Evolutionary conservation across 2,329 filamentous ascomycete genomes (phyloP), one percentile per base, ranked within the genome.

Genomic region (Clarireedia monteithiana): DNA sequence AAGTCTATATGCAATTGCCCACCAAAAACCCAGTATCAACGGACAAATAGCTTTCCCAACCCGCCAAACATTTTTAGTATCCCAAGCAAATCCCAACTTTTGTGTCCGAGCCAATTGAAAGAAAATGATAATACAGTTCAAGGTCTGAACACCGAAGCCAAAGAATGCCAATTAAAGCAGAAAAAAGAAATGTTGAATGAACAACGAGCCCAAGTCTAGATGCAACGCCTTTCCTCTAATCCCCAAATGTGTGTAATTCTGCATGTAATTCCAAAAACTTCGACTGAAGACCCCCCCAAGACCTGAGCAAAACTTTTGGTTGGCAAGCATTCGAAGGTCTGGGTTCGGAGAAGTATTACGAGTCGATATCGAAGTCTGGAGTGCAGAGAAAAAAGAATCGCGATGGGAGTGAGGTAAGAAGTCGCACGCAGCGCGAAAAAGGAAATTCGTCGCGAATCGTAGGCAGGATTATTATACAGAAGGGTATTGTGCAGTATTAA

Each of bases 221-320:
- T 66, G 60, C 53, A 65, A 64, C 61, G 61, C 62, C 63, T 45
- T 53, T 20, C 50, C 56, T 53, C 50, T 38, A 55, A 46, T 40
- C 44, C 49, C 54, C 26, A 48, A 39, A 42, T 47, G 42, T 57
- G 24, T 27, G 47, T 50, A 3, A 42, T 30, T 54, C 45, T 54
- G 52, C 45, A 30, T 50, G 38, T 27, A 50, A 45, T 45, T 50
- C 53, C 47, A 36, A 50, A 55, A 50, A 50, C 27, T 47, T 47
- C 53, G 50, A 47, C 20, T 47, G 42, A 38, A 55, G 47, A 50
- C 49, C 12, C 30, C 49, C 49, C 30, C 24, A 48, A 38, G 42
- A 12, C 12, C 52, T 34, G 26, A 52, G 17, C 20, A 30, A 52
- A 50, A 46, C 38, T 36, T 46, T 44, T 51, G 48, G 52, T 40